These are phyloP conservation scores for Scalesia atractyloides DNA, from an alignment of 129 eudicot genomes.

Conservation along the genomic window DNA sequence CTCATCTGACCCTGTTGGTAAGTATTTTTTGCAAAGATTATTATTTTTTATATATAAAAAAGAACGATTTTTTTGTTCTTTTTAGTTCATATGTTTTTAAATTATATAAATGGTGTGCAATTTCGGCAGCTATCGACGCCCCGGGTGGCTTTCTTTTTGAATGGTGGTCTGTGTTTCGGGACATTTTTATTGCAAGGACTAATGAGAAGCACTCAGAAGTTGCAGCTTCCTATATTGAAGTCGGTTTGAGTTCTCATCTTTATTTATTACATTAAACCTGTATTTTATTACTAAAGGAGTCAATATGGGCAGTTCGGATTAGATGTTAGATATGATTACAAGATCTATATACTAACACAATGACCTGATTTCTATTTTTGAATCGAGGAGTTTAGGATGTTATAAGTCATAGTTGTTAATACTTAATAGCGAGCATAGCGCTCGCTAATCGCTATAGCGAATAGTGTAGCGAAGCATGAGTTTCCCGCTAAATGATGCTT, in stretches of 20 bases:
- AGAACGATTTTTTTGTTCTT: too few species aligned
- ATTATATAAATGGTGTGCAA: constrained; percentile 7
- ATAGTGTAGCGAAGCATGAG: too few species aligned
- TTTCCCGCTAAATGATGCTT: too few species aligned
- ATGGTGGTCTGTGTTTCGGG: constrained; percentile 99
- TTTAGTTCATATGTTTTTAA: background rate
- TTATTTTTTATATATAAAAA: constrained; percentile 7
- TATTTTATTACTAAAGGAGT: too few species aligned
- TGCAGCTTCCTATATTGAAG: constrained; percentile 99
- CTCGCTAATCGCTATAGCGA: too few species aligned
- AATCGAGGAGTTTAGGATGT: too few species aligned
- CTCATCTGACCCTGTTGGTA: constrained; percentile 98
- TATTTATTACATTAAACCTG: background rate
- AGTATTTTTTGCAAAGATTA: constrained; percentile 26
- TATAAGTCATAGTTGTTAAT: too few species aligned
- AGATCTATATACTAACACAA: too few species aligned
- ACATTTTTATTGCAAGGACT: constrained; percentile 92
- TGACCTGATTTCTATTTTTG: too few species aligned
- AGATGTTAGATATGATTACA: too few species aligned
- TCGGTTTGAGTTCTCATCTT: constrained; percentile 26
- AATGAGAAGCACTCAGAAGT: constrained; percentile 97
- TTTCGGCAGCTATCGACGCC: constrained; percentile 85
- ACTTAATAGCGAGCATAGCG: too few species aligned
- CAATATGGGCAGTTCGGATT: too few species aligned
- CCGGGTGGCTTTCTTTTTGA: constrained; percentile 98